These are phyloP conservation scores for Elsinoe necatrix DNA, from an alignment of 2,329 filamentous ascomycete species.

Conservation along the genomic window DNA sequence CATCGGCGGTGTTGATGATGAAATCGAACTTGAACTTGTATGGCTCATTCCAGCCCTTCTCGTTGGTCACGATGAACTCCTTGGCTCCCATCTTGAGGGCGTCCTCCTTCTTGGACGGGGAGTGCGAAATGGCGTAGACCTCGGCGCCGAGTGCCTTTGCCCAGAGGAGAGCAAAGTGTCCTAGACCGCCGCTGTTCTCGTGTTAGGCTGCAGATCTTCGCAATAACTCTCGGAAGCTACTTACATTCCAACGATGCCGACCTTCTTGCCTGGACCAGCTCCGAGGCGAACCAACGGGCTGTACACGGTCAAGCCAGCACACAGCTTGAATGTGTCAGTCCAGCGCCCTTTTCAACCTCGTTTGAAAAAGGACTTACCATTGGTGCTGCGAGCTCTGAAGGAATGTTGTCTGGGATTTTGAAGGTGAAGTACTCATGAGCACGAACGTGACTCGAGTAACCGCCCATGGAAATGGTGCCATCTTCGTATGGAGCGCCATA, in stretches of 20 bases:
- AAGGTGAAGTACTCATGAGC: constrained; percentile 68
- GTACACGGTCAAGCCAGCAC: constrained; percentile 74
- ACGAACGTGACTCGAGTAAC: constrained; percentile 60
- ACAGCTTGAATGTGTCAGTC: constrained; percentile 51
- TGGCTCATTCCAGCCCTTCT: constrained; percentile 50
- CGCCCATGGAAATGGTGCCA: constrained; percentile 58
- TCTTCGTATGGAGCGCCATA: constrained; percentile 43
- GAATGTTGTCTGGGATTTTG: constrained; percentile 67
- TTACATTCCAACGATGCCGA: constrained; percentile 61
- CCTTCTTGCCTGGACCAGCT: constrained; percentile 67
- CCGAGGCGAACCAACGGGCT: constrained; percentile 69
- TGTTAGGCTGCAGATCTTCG: background rate
- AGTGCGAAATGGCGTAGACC: constrained; percentile 54
- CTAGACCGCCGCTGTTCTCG: constrained; percentile 37
- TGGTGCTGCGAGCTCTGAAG: constrained; percentile 55
- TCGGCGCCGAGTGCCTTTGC: constrained; percentile 50
- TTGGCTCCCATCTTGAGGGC: constrained; percentile 52
- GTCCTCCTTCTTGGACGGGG: constrained; percentile 51
- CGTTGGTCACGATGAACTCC: constrained; percentile 50
- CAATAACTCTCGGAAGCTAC: constrained; percentile 19
- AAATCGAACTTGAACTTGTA: constrained; percentile 60
- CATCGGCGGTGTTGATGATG: constrained; percentile 66
- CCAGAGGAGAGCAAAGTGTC: constrained; percentile 43
- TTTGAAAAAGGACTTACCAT: constrained; percentile 13
- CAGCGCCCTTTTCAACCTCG: background rate